phyloP scores from a whole-genome alignment of 108 stramenopile species.

The Cyclostephanos tholiformis region DNA sequence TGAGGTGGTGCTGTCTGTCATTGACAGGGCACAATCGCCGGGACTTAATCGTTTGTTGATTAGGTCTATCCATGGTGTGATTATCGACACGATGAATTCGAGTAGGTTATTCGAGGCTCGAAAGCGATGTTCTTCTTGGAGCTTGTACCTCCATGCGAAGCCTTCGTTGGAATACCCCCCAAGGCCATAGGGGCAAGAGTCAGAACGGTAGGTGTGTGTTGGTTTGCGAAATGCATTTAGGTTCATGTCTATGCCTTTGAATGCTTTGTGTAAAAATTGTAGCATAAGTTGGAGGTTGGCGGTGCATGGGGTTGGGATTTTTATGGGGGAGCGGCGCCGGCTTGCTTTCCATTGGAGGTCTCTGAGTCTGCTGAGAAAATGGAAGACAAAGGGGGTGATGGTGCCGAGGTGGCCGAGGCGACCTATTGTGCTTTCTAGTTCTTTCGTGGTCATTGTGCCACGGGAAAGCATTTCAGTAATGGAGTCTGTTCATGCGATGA shows the following conservation, averaged over 20 bases:
- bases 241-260: conserved; percentile 19
- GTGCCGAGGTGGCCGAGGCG: too few species aligned
- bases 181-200: conserved; percentile 25
- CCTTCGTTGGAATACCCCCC: conserved; percentile 19
- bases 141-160: conserved; percentile 10
- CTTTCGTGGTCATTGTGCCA: too few species aligned
- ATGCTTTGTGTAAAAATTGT: background rate
- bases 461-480: too few species aligned
- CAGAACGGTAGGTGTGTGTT: conserved; percentile 9
- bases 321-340: too few species aligned
- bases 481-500: too few species aligned
- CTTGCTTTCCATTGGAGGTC: too few species aligned
- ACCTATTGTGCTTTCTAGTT: too few species aligned
- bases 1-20: conserved; percentile 2
- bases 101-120: conserved; percentile 30
- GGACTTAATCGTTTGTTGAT: background rate
- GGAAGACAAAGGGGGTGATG: too few species aligned
- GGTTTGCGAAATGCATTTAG: background rate
- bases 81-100: conserved; percentile 19
- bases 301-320: too few species aligned
- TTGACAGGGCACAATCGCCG: too few species aligned
- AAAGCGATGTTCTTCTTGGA: conserved; percentile 4
- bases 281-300: conserved; percentile 9
- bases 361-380: too few species aligned
- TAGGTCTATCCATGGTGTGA: conserved; percentile 18